These are phyloP conservation scores for Prototheca wickerhamii DNA, from an alignment of 163 green algal species.

Conservation along the genomic window DNA sequence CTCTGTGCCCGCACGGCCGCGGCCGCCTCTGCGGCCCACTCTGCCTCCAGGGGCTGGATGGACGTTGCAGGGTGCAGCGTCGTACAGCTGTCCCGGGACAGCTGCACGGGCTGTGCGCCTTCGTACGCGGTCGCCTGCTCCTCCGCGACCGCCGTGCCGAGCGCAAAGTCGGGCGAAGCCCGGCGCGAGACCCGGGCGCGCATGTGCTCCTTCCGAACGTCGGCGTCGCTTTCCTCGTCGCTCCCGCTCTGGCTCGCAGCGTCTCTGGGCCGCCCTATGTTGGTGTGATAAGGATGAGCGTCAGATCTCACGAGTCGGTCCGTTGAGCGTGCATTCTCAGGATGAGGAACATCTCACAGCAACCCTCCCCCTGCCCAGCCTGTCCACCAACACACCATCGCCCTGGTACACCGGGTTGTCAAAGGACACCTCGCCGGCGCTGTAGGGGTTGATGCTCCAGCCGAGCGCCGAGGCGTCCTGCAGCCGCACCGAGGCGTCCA, in stretches of 20 bases:
- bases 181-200: neutral
- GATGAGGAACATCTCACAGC: neutral
- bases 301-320: too few species aligned
- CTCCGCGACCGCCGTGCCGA: neutral
- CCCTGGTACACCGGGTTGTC: neutral
- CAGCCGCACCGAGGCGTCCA: slow-evolving; percentile 2
- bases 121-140: neutral
- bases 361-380: neutral
- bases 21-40: too few species aligned
- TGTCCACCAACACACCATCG: neutral
- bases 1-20: too few species aligned
- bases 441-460: neutral
- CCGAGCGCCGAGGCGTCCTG: neutral
- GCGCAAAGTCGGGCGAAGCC: neutral
- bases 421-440: neutral
- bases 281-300: neutral
- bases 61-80: neutral
- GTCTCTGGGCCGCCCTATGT: too few species aligned
- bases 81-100: neutral
- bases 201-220: too few species aligned
- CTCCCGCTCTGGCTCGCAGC: too few species aligned
- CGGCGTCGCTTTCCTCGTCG: too few species aligned
- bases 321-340: neutral
- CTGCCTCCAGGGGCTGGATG: neutral
- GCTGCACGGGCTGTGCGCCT: neutral